Evolutionary conservation across 441 rosid genomes (phyloP).

Genomic region (Metrosideros polymorpha): DNA sequence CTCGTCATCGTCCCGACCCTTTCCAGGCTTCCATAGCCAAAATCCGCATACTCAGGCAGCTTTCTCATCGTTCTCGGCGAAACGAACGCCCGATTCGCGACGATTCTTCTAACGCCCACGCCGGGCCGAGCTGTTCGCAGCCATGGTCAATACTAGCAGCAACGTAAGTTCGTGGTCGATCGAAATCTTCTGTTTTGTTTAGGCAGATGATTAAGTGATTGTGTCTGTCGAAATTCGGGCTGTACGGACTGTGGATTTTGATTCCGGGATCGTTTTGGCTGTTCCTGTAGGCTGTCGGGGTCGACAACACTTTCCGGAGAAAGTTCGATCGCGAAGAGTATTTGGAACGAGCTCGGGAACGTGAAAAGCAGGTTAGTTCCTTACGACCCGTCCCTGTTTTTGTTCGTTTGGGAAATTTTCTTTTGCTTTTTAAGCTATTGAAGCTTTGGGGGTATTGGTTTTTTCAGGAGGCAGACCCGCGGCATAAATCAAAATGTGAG

Average conservation of each 20-base stretch:
- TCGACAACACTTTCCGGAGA: conserved; percentile 85
- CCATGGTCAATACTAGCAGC: background rate
- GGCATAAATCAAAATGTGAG: conserved; percentile 71
- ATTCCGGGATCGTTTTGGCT: background rate
- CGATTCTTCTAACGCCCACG: background rate
- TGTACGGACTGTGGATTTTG: background rate
- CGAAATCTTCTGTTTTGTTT: background rate
- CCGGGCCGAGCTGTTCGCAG: background rate
- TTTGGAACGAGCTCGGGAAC: conserved; percentile 84
- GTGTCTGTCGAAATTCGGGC: background rate
- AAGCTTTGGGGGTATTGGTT: background rate
- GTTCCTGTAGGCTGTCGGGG: conserved; percentile 42
- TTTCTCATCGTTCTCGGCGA: background rate
- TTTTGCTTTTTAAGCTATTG: background rate
- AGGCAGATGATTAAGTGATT: background rate
- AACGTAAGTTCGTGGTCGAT: background rate
- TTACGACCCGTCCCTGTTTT: background rate
- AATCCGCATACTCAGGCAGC: background rate
- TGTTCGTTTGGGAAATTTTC: background rate
- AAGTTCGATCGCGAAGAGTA: conserved; percentile 81
- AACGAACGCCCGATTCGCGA: background rate
- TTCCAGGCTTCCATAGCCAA: background rate
- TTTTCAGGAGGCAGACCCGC: conserved; percentile 57
- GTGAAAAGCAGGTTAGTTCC: conserved; percentile 59
- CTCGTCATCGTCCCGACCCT: background rate